A percentile compares a stretch with the other conserved stretches of the same genome.
These are phyloP conservation scores for Salicornia ramosissima DNA, from an alignment of 148 eudicot genomes.

Conservation along the genomic window DNA sequence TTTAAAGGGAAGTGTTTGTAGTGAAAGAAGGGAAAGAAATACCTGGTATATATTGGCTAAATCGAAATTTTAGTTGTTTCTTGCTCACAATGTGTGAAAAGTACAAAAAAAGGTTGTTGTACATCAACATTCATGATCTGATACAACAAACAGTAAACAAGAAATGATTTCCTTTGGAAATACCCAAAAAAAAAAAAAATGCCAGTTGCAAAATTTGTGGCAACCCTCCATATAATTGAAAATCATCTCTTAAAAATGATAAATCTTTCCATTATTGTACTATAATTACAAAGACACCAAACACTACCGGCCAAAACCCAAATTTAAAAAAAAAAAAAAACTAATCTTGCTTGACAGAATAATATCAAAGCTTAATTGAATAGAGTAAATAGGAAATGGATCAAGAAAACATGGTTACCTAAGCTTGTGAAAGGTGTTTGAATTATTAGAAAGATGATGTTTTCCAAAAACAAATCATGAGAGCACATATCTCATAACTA, in stretches of 20 bases:
- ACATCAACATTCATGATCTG: slow-evolving; percentile 5
- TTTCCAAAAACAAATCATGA: slow-evolving; percentile 28
- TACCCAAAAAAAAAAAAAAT: background rate
- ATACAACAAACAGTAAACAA: slow-evolving; percentile 10
- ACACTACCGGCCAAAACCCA: slow-evolving; percentile 10
- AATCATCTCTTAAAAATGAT: slow-evolving; percentile 5
- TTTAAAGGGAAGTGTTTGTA: no score
- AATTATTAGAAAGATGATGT: slow-evolving; percentile 32
- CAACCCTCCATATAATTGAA: slow-evolving; percentile 2
- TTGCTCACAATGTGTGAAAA: slow-evolving; percentile 21
- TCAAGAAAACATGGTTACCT: slow-evolving; percentile 37
- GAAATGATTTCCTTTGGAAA: slow-evolving; percentile 4
- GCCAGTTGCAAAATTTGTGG: background rate
- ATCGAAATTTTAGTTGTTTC: no score
- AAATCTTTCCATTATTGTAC: slow-evolving; percentile 11
- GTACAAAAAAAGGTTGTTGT: slow-evolving; percentile 41
- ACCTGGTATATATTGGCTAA: no score
- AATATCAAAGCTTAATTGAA: background rate
- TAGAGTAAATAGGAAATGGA: background rate
- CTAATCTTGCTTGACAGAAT: no score
- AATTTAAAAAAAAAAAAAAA: background rate
- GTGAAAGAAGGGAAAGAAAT: no score
- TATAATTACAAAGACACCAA: slow-evolving; percentile 15
- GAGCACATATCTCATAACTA: no score
- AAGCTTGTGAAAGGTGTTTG: slow-evolving; percentile 47